Evolutionary conservation across 2,329 filamentous ascomycete species (phyloP), one percentile per base, ranked within the genome.

Genomic region (Stromatinia cepivora): DNA sequence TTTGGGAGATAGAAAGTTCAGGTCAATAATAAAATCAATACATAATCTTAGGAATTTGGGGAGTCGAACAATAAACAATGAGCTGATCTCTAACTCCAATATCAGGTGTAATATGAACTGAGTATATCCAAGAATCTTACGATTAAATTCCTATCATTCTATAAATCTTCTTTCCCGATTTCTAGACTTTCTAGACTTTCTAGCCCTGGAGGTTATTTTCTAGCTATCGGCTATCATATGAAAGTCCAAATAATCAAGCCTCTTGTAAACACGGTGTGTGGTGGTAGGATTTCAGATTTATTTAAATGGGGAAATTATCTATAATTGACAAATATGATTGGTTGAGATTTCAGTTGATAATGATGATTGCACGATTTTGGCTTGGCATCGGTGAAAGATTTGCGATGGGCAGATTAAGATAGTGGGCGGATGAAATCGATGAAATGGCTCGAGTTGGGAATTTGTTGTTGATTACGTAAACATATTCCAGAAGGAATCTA

Each of bases 381-480:
- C 59, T 63, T 63, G 59, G 59, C 59, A 63, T 63, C 59, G 59
- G 59, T 25, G 59, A 62, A 48, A 50, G 46, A n/a, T 48, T 48
- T 48, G 39, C 39, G 46, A 48, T 48, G 48, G 13, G 6, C 4
- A 22, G 52, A 22, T 22, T 48, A 25, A 25, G 22, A 50, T 17
- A 22, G 28, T 36, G 20, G 10, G 31, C 8, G 48, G n/a, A 28
- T 52, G 53, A 11, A 22, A 22, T 34, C 5, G 31, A 36, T 20
- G 28, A 31, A 8, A 31, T 39, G 36, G 36, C 36, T 39, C 9
- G 11, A 42, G 11, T 42, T 42, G 11, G 13, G 39, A 15, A 57
- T 20, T 57, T 3, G 20, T 39, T 1, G 2, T 39, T 42, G 56
- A 45, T 57, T 57, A 57, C 11, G 22, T 57, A 57, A 57, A 0